Evolutionary conservation across 2,329 filamentous ascomycete genomes (phyloP).

Genomic region (Pleoardoris graminearum): DNA sequence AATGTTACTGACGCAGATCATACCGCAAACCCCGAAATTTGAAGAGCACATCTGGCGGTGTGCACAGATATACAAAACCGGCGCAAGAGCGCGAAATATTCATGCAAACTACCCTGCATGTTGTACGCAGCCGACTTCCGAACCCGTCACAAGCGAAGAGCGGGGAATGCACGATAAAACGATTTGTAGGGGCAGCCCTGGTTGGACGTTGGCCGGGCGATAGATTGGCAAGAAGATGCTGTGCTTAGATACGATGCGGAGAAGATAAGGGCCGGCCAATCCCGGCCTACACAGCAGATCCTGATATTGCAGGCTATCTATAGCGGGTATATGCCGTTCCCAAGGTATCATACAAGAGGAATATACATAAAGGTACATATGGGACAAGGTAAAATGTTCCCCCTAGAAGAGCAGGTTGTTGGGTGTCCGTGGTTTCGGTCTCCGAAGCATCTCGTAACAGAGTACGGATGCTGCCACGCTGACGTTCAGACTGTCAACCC

Average conservation of each 20-base stretch:
- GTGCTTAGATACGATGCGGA: conserved; percentile 14
- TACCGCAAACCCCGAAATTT: not conserved
- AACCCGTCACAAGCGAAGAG: not conserved
- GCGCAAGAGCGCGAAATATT: too few relatives aligned
- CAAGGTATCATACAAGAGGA: conserved; percentile 2
- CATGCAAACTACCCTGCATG: too few relatives aligned
- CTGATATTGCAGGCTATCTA: not conserved
- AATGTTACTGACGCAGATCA: not conserved
- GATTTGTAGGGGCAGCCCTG: not conserved
- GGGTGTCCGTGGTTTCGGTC: conserved; percentile 23
- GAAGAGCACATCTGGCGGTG: not conserved
- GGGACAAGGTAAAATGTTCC: conserved; percentile 9
- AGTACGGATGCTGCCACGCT: conserved; percentile 83
- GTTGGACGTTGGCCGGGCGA: not conserved
- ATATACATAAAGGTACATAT: conserved; percentile 11
- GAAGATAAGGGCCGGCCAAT: conserved; percentile 10
- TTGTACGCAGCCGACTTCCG: not conserved
- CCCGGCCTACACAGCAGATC: not conserved
- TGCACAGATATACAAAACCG: not conserved
- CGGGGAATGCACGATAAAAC: conserved; percentile 4
- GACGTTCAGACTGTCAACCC: conserved; percentile 90
- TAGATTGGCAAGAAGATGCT: conserved; percentile 8
- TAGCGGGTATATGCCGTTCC: conserved; percentile 1
- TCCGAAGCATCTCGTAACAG: conserved; percentile 67
- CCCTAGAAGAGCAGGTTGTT: conserved; percentile 31